Evolutionary conservation across 179 eudicot species (phyloP).

Genomic region (Dionaea muscipula): DNA sequence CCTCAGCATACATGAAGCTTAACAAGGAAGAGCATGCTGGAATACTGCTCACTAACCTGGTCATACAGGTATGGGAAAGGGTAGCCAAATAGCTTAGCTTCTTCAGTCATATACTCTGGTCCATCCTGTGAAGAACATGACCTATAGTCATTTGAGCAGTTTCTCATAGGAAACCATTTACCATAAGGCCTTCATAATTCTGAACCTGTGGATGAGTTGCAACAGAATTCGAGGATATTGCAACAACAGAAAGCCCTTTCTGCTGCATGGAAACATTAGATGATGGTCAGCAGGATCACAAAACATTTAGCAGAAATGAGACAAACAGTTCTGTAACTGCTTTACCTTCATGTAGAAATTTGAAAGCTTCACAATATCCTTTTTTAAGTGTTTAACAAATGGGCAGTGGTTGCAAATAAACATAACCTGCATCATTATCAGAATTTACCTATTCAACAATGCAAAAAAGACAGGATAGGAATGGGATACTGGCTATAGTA

Average conservation of each 20-base stretch:
- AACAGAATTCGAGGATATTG: slow-evolving; percentile 86
- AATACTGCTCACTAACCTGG: slow-evolving; percentile 32
- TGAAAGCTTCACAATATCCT: slow-evolving; percentile 74
- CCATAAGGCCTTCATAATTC: slow-evolving; percentile 13
- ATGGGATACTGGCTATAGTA: neutral
- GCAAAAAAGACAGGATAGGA: neutral
- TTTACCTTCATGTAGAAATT: slow-evolving; percentile 72
- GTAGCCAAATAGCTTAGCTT: slow-evolving; percentile 55
- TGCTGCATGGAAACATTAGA: slow-evolving; percentile 20
- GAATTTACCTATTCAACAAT: neutral
- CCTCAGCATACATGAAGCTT: neutral
- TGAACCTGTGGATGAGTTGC: slow-evolving; percentile 79
- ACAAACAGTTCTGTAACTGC: neutral
- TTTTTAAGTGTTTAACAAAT: slow-evolving; percentile 76
- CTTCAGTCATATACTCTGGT: slow-evolving; percentile 85
- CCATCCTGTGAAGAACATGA: slow-evolving; percentile 65
- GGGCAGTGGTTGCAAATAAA: slow-evolving; percentile 98
- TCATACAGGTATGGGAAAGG: slow-evolving; percentile 93
- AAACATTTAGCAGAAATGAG: slow-evolving; percentile 8
- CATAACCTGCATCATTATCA: slow-evolving; percentile 58
- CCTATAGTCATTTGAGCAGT: slow-evolving; percentile 11
- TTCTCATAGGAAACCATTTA: slow-evolving; percentile 22
- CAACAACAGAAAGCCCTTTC: slow-evolving; percentile 91
- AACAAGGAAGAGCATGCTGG: neutral
- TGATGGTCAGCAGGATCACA: neutral